A percentile compares a stretch with the other conserved stretches of the same genome.
phyloP scores from a whole-genome alignment of 371 early-diverging fungal species.

The Mortierella sp. region DNA sequence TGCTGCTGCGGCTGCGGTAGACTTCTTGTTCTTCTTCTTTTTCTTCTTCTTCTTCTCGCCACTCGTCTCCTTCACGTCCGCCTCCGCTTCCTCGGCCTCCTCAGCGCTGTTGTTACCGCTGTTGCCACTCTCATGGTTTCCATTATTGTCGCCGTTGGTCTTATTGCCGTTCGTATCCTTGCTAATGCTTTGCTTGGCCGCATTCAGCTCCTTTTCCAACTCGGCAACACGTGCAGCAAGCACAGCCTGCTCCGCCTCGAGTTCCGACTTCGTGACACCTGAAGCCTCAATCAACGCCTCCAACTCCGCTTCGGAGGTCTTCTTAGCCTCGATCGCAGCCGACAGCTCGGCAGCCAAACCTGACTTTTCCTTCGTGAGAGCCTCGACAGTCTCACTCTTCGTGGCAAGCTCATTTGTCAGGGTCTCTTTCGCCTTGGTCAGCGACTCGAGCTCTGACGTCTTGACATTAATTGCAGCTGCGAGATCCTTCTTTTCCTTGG shows the following conservation, averaged over 20 bases:
- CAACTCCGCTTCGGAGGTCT: slow-evolving; percentile 13
- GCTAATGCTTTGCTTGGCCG: slow-evolving; percentile 10
- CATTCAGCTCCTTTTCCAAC: slow-evolving; percentile 32
- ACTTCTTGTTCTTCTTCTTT: slow-evolving; percentile 34
- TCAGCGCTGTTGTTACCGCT: neutral
- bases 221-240: slow-evolving; percentile 29
- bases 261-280: slow-evolving; percentile 15
- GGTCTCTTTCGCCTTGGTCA: slow-evolving; percentile 32
- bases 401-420: slow-evolving; percentile 3
- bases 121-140: neutral
- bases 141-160: neutral
- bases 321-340: neutral
- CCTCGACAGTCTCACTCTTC: slow-evolving; percentile 13
- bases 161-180: slow-evolving; percentile 10
- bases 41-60: slow-evolving; percentile 35
- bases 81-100: slow-evolving; percentile 12
- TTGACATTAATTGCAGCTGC: slow-evolving; percentile 17
- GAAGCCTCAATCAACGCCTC: slow-evolving; percentile 27
- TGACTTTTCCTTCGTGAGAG: slow-evolving; percentile 20
- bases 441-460: slow-evolving; percentile 14
- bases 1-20: neutral
- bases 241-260: slow-evolving; percentile 24
- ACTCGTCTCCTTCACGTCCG: slow-evolving; percentile 5
- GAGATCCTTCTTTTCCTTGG: slow-evolving; percentile 25
- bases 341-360: neutral